Evolutionary conservation across 495 filamentous ascomycete species (phyloP), one percentile per base, ranked within the genome.

Genomic region (Baudoinia panamericana): DNA sequence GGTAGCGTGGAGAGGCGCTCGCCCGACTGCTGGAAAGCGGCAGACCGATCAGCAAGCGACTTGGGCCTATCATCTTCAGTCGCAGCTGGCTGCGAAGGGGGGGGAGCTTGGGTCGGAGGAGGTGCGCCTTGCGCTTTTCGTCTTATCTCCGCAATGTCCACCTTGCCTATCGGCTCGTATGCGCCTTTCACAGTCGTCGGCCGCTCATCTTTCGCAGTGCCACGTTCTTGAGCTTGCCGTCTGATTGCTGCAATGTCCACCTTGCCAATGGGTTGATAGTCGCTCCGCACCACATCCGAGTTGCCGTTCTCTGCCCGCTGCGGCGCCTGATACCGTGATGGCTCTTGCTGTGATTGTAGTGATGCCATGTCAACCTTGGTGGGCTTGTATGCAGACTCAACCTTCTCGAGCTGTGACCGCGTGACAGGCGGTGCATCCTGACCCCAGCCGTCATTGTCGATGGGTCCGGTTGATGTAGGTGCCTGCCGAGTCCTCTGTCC

Each of bases 191-290:
- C 82, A 4, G 73, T 69, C 4, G 75, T 69, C 4, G 88, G 88
- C 31, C 86, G 66, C 37, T 93, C 82, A 50, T 93, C 80, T 30
- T 70, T 62, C 12, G 64, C 46, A 25, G 57, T 42, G n/a, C 71
- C 66, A 1, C 64, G 56, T 32, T 80, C 73, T 46, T 76, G 74
- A 8, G 88, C 87, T 54, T 90, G 76, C 35, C 70, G 74, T 34
- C 86, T 71, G 38, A 96, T 76, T 3, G 83, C 85, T 26, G 82
- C 81, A 62, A 99, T 95, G 53, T 96, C 86, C 9, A 96, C 82
- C 60, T 93, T 95, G 8, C 92, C 92, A 45, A 99, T 70, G 6
- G 90, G 90, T 57, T 93, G 87, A 56, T 99, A 99, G n/a, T 68
- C 82, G 8, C 92, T 88, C 49, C 69, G 80, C 18, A 96, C 78